These are phyloP conservation scores for Dryas alaskensis DNA, from an alignment of 306 rosid genomes.

Conservation along the genomic window DNA sequence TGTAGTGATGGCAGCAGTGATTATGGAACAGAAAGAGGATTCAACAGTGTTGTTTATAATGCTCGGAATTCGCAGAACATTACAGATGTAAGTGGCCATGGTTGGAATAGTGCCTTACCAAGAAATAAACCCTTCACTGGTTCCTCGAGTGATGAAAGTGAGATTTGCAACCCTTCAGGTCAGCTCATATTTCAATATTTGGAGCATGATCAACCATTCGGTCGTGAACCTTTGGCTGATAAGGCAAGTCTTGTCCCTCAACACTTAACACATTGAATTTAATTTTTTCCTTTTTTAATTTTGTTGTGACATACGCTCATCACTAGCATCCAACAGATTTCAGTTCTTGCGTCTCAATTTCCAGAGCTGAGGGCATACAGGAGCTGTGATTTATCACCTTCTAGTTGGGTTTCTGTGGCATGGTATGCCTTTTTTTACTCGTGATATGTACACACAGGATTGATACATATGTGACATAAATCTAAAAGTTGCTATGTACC, in stretches of 20 bases:
- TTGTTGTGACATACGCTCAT: conserved; percentile 26
- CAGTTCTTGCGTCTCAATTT: conserved; percentile 65
- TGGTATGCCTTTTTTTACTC: conserved; percentile 48
- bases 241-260: conserved; percentile 55
- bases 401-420: conserved; percentile 89
- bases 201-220: conserved; percentile 70
- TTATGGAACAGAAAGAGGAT: conserved; percentile 53
- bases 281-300: not conserved
- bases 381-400: conserved; percentile 85
- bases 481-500: conserved; percentile 16
- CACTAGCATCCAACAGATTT: conserved; percentile 49
- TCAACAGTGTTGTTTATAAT: conserved; percentile 33
- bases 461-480: not conserved
- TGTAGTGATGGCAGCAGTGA: conserved; percentile 77
- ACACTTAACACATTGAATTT: conserved; percentile 6
- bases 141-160: conserved; percentile 71
- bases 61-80: conserved; percentile 38
- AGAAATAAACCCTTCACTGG: conserved; percentile 48
- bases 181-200: conserved; percentile 68
- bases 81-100: conserved; percentile 41
- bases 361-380: conserved; percentile 68
- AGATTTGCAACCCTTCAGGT: conserved; percentile 58
- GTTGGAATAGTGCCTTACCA: conserved; percentile 42
- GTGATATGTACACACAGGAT: conserved; percentile 14
- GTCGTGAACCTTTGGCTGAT: conserved; percentile 82